Evolutionary conservation across 2,329 filamentous ascomycete species (phyloP), one percentile per base, ranked within the genome.

Genomic region (Xylaria sp.): DNA sequence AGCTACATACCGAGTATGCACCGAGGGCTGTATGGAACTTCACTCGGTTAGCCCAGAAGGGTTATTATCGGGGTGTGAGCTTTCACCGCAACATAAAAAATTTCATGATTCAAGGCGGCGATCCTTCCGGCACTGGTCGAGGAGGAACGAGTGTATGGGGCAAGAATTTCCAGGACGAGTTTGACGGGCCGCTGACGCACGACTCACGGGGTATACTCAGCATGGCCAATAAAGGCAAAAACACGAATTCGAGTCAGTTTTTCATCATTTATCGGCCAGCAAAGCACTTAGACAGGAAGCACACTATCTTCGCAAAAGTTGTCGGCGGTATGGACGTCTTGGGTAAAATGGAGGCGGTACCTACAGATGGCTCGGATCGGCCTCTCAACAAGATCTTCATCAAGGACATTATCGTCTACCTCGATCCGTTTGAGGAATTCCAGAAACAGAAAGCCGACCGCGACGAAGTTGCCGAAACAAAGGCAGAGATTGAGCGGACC

Each of bases 221-320:
- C 63, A 99, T 99, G 94, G 94, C 94, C 39, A 99, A 99, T 74
- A 99, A 99, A 71, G 94, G 94, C 54, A 97, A 97, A 69, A 93
- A 97, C 69, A 97, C 93, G 19, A 99, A 99, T 74, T 94, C 90
- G 7, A 91, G 86, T 63, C 94, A 99, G 72, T 99, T 87, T 70
- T 99, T 97, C 78, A 89, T 99, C 68, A 90, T 89, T 0, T 99
- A 99, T 72, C 87, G 91, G 46, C 80, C 89, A 1, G 85, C 88
- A 0, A 87, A 89, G 59, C 94, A 99, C 74, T 82, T 99, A 1
- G 91, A 99, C 72, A 83, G 88, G 55, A 99, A 99, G 69, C 94
- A 99, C 73, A 97, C 94, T n/a, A 90, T 99, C 39, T 99, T 99
- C 66, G 94, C 88, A 2, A 85, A 86, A 37, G 85, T 97, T 0